Evolutionary conservation across 495 filamentous ascomycete species (phyloP), one percentile per base, ranked within the genome.

Genomic region (Lasiosphaeriaceae sp.): DNA sequence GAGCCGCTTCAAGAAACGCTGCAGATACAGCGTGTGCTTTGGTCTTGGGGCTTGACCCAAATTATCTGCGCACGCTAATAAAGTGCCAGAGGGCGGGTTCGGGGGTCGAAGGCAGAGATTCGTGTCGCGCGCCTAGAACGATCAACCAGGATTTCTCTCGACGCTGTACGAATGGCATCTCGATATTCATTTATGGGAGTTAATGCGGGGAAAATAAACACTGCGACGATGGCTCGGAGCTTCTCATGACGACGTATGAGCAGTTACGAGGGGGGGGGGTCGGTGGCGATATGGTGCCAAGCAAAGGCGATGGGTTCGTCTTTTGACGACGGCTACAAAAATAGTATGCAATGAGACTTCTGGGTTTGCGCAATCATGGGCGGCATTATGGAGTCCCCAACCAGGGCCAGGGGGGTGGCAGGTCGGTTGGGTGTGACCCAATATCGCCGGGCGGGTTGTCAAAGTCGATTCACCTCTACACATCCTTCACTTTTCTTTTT

Each of bases 151-250:
- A 17, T 16, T 9, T 43, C 12, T 11, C 14, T 43, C 39, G 37
- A 50, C 55, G 56, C 46, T 60, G 58, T 64, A 62, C 60, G 61
- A 60, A 58, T 61, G 67, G 59, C 56, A 65, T 66, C 55, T 69
- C 60, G 59, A 62, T 65, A 59, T 61, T 62, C 61, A 70, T 68
- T 67, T 67, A 66, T 63, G 61, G 59, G 67, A 70, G 67, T 72
- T 68, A 54, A 64, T 55, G 44, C 44, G 61, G 66, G 59, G 52
- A 57, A 58, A 49, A 52, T 63, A 56, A 71, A 4, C 26, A 31
- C 26, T 55, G 62, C 53, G 50, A 47, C 52, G 59, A 52, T 35
- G 58, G 56, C 44, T 58, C 47, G 57, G 56, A 34, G 47, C 44
- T 61, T 64, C 50, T 70, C 48, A 65, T 66, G 59, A 63, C 56